A percentile compares a stretch with the other conserved stretches of the same genome.
phyloP scores from a whole-genome alignment of 2,329 filamentous ascomycete species.

The Paramyrothecium roridum region DNA sequence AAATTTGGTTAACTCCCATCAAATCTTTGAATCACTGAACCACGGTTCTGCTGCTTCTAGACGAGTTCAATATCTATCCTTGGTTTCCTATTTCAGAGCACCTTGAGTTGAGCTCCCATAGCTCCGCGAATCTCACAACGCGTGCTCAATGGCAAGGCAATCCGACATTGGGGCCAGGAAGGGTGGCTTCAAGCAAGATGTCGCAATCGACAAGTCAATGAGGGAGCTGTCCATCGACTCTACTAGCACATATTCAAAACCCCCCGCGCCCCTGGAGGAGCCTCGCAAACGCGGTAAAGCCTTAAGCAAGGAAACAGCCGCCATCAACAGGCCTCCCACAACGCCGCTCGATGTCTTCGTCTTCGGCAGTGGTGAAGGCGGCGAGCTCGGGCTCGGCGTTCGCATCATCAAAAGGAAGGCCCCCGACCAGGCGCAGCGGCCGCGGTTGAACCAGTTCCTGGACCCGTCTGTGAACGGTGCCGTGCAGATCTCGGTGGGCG shows the following conservation, averaged over 20 bases:
- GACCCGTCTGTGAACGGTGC: conserved; percentile 40
- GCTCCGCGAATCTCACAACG: too few relatives aligned
- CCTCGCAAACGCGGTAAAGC: not conserved
- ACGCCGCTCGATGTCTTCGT: conserved; percentile 6
- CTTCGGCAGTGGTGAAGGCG: conserved; percentile 9
- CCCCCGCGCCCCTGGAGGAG: not conserved
- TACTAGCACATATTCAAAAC: not conserved
- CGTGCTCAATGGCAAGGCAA: too few relatives aligned
- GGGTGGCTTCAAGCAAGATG: too few relatives aligned
- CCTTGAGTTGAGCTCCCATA: too few relatives aligned
- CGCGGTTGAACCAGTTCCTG: conserved; percentile 49
- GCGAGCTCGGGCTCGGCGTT: conserved; percentile 12
- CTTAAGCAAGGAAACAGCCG: not conserved
- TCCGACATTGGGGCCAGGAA: too few relatives aligned
- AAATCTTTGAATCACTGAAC: too few relatives aligned
- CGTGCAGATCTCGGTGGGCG: conserved; percentile 60
- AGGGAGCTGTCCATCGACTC: not conserved
- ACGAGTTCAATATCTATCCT: too few relatives aligned
- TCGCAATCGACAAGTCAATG: not conserved
- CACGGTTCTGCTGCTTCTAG: too few relatives aligned
- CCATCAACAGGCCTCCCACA: conserved; percentile 2
- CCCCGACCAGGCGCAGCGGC: conserved; percentile 2
- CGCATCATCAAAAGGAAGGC: not conserved
- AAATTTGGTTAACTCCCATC: too few relatives aligned
- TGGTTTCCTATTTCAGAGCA: too few relatives aligned